phyloP scores from a whole-genome alignment of 345 rosid genomes.

The Garcia nutans region DNA sequence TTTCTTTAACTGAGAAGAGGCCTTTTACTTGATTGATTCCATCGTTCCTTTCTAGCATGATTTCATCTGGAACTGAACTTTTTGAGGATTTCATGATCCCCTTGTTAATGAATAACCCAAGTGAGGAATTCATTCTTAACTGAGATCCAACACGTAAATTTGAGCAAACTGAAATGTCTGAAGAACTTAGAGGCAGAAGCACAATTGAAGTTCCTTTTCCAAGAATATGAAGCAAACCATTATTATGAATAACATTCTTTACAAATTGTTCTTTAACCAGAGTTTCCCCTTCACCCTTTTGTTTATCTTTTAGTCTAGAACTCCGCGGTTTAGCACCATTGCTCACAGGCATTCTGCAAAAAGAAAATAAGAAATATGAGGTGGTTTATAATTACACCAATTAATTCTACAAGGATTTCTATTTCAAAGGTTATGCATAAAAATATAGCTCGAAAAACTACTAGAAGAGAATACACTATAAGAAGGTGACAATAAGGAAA shows the following conservation, averaged over 20 bases:
- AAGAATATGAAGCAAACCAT: slow-evolving; percentile 64
- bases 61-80: slow-evolving; percentile 36
- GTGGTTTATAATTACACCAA: not conserved
- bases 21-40: slow-evolving; percentile 40
- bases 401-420: not conserved
- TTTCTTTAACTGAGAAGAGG: slow-evolving; percentile 51
- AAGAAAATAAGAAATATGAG: slow-evolving; percentile 24
- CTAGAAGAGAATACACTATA: not conserved
- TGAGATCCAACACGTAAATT: slow-evolving; percentile 71
- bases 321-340: slow-evolving; percentile 70
- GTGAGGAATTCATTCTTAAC: slow-evolving; percentile 40
- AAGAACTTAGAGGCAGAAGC: slow-evolving; percentile 75
- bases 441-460: not conserved
- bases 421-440: not conserved
- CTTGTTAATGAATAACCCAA: slow-evolving; percentile 35
- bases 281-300: slow-evolving; percentile 80
- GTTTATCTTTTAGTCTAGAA: slow-evolving; percentile 88
- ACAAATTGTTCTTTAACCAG: slow-evolving; percentile 81
- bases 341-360: slow-evolving; percentile 60
- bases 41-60: slow-evolving; percentile 27
- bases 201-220: slow-evolving; percentile 75
- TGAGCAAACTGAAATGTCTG: slow-evolving; percentile 65
- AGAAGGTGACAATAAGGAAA: slow-evolving; percentile 3
- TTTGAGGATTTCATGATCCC: slow-evolving; percentile 39
- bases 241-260: slow-evolving; percentile 59